phyloP scores from a whole-genome alignment of 306 rosid species.

The Fragaria iinumae region DNA sequence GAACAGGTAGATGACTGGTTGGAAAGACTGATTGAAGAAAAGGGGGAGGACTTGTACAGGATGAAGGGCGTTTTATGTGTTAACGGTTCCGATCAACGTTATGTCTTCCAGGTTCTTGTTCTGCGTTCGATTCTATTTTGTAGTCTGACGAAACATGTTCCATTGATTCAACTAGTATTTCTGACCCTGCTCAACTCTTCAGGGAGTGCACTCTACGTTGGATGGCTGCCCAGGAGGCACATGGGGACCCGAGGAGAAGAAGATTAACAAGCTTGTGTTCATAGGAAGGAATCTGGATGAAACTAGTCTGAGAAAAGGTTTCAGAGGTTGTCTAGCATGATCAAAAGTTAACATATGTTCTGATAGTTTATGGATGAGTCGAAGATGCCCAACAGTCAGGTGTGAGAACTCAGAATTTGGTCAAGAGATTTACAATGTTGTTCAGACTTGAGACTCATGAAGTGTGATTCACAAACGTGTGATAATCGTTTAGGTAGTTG shows the following conservation, averaged over 20 bases:
- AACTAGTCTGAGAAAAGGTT: conserved; percentile 75
- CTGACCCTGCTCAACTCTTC: conserved; percentile 18
- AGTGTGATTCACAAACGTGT: not conserved
- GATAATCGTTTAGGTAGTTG: not conserved
- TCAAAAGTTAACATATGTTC: not conserved
- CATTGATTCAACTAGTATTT: not conserved
- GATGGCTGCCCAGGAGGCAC: conserved; percentile 79
- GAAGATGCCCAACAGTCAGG: too few relatives aligned
- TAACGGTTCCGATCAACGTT: conserved; percentile 64
- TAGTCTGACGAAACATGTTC: not conserved
- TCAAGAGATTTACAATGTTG: not conserved
- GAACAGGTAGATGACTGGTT: conserved; percentile 87
- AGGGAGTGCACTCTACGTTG: conserved; percentile 91
- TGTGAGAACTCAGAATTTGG: not conserved
- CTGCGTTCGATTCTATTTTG: conserved; percentile 2
- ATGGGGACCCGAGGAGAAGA: conserved; percentile 76
- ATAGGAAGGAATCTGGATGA: conserved; percentile 88
- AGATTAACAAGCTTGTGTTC: conserved; percentile 82
- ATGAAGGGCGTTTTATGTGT: conserved; percentile 87
- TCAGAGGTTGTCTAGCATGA: conserved; percentile 68
- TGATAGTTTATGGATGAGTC: not conserved
- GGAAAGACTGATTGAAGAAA: conserved; percentile 79
- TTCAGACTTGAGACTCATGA: not conserved
- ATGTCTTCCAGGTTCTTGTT: conserved; percentile 71
- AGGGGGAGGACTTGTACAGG: conserved; percentile 93